These are phyloP conservation scores for Incumbomyces delicatus DNA, from an alignment of 2,329 filamentous ascomycete genomes.

Conservation along the genomic window DNA sequence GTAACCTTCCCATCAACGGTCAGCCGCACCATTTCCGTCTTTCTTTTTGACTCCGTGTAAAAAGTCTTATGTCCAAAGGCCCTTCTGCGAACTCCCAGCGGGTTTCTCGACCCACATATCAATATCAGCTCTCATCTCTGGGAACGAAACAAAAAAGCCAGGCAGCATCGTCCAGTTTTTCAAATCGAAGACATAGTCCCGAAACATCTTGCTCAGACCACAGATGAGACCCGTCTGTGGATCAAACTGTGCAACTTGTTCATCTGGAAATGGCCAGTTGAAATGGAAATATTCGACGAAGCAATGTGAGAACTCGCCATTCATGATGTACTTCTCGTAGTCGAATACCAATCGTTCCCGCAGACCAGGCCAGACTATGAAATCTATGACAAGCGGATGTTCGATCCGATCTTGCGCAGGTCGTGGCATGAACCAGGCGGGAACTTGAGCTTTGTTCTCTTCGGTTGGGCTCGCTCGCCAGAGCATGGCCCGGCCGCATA, in stretches of 20 bases:
- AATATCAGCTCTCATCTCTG: constrained; percentile 20
- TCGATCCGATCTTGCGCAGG: constrained; percentile 18
- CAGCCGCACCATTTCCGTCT: too few relatives aligned
- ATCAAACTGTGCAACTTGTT: constrained; percentile 15
- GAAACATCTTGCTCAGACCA: constrained; percentile 15
- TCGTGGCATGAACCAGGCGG: constrained; percentile 7
- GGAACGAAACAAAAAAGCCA: constrained; percentile 17
- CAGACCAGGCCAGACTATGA: constrained; percentile 16
- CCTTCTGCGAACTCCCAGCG: not conserved
- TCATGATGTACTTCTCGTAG: constrained; percentile 16
- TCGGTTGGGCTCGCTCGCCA: constrained; percentile 16
- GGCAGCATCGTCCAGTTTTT: constrained; percentile 21
- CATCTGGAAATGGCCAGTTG: constrained; percentile 18
- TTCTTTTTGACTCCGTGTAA: too few relatives aligned
- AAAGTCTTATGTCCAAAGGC: not conserved
- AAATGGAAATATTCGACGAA: constrained; percentile 20
- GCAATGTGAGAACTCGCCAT: constrained; percentile 15
- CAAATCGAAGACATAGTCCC: constrained; percentile 16
- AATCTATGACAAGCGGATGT: constrained; percentile 19
- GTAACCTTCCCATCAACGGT: too few relatives aligned
- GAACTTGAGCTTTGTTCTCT: constrained; percentile 18
- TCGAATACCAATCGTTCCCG: constrained; percentile 20
- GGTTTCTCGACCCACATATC: constrained; percentile 10
- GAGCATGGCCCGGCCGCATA: constrained; percentile 16
- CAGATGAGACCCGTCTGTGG: constrained; percentile 9